Conservation (phyloP, 2,329 filamentous ascomycete species). For the Diaporthe sp. region DNA sequence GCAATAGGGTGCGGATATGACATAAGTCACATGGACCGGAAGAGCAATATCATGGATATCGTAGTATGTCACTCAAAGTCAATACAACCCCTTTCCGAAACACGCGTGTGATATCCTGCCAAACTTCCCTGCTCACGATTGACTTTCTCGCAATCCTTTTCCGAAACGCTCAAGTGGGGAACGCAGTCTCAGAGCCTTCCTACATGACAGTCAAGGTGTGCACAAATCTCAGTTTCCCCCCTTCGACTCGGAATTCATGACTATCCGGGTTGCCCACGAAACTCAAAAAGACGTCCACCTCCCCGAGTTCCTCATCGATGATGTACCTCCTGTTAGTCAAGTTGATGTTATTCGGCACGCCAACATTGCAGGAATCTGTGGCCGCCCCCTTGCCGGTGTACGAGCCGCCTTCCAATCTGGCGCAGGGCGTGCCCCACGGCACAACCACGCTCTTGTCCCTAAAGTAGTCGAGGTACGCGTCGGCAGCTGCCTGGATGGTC, state of each 20-base stretch:
- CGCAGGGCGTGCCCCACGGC: slow-evolving; percentile 51
- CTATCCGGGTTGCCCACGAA: slow-evolving; percentile 39
- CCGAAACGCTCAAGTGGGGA: not conserved
- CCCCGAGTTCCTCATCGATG: slow-evolving; percentile 39
- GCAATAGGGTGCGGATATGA: not conserved
- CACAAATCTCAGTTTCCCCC: slow-evolving; percentile 38
- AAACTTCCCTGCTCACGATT: not conserved
- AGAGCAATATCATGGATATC: not conserved
- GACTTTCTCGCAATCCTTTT: not conserved
- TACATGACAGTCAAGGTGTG: slow-evolving; percentile 41
- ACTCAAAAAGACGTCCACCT: slow-evolving; percentile 38
- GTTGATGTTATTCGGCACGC: slow-evolving; percentile 45
- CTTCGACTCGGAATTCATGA: slow-evolving; percentile 39
- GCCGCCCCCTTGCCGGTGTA: slow-evolving; percentile 46
- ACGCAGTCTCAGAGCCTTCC: not conserved
- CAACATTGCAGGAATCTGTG: slow-evolving; percentile 47
- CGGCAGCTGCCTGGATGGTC: slow-evolving; percentile 48
- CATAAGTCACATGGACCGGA: not conserved
- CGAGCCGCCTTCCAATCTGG: slow-evolving; percentile 48
- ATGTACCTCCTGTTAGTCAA: slow-evolving; percentile 41
- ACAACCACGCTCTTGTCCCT: slow-evolving; percentile 49
- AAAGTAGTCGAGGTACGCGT: slow-evolving; percentile 51
- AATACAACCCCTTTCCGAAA: not conserved
- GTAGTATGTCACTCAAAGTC: not conserved
- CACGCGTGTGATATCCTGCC: not conserved